phyloP scores from a whole-genome alignment of 305 asterid species.

The Fraxinus baroniana region DNA sequence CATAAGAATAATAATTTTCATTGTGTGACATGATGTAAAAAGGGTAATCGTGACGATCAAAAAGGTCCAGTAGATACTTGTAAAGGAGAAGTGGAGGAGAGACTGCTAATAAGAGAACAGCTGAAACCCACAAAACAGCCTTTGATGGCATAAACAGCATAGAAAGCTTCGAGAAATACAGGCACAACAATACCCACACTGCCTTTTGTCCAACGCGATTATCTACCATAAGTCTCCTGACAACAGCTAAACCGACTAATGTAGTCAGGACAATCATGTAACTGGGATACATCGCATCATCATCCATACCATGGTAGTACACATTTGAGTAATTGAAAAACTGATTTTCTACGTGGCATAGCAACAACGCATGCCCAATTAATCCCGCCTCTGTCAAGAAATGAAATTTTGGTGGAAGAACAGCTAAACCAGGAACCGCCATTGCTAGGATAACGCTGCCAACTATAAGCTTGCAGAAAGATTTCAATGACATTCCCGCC shows the following conservation, averaged over 20 bases:
- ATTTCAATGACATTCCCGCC: constrained; percentile 95
- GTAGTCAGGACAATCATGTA: constrained; percentile 94
- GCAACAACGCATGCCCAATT: constrained; percentile 78
- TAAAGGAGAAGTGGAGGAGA: constrained; percentile 98
- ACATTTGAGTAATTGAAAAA: constrained; percentile 83
- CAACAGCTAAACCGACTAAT: constrained; percentile 82
- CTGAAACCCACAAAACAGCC: constrained; percentile 89
- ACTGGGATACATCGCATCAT: constrained; percentile 96
- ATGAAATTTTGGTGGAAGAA: constrained; percentile 78
- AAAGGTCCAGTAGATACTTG: constrained; percentile 52
- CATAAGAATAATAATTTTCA: constrained; percentile 31
- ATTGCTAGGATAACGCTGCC: constrained; percentile 86
- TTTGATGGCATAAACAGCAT: constrained; percentile 90
- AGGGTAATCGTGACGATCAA: constrained; percentile 13
- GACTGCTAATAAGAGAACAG: constrained; percentile 83
- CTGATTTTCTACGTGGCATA: constrained; percentile 82
- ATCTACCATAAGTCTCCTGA: constrained; percentile 82
- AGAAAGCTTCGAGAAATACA: constrained; percentile 78
- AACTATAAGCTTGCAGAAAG: constrained; percentile 95
- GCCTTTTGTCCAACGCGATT: constrained; percentile 80
- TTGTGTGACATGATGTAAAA: background rate
- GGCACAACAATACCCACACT: constrained; percentile 89
- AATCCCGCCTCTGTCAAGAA: constrained; percentile 79
- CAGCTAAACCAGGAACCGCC: constrained; percentile 93
- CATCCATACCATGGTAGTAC: constrained; percentile 93